These are phyloP conservation scores for Reticulascus tulasneorum DNA, from an alignment of 2,329 filamentous ascomycete species.

Conservation along the genomic window DNA sequence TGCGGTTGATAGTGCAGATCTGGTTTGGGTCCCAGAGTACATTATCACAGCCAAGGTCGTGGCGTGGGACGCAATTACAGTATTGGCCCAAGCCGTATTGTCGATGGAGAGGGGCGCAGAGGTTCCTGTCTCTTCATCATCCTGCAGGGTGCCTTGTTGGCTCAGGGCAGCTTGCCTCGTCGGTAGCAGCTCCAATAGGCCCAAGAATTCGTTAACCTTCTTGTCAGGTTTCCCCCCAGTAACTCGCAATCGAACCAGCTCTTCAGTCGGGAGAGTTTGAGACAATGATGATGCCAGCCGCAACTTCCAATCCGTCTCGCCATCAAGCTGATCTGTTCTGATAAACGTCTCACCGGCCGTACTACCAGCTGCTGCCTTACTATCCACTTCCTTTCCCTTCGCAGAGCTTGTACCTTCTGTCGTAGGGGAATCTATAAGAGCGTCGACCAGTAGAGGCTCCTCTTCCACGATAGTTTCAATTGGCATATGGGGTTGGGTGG, in stretches of 20 bases:
- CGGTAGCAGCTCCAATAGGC: conserved; percentile 74
- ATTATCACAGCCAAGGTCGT: conserved; percentile 85
- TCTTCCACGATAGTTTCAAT: conserved; percentile 19
- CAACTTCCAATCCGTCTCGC: conserved; percentile 98
- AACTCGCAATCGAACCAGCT: conserved; percentile 67
- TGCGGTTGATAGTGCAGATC: conserved; percentile 88
- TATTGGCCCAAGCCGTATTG: conserved; percentile 98
- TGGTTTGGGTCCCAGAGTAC: conserved; percentile 91
- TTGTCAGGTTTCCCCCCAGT: conserved; percentile 87
- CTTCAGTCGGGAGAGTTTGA: conserved; percentile 68
- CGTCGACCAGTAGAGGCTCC: conserved; percentile 38
- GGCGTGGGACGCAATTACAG: conserved; percentile 89
- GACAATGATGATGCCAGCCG: conserved; percentile 82
- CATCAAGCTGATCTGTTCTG: conserved; percentile 92
- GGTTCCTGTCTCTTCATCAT: conserved; percentile 35
- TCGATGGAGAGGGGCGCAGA: conserved; percentile 83
- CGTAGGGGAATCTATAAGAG: too few relatives aligned
- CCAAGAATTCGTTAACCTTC: conserved; percentile 91
- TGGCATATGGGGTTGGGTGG: conserved; percentile 22
- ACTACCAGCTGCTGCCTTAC: conserved; percentile 28
- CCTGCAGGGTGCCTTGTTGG: conserved; percentile 28
- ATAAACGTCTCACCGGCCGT: conserved; percentile 90
- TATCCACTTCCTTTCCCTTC: conserved; percentile 29
- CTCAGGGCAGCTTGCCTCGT: conserved; percentile 46
- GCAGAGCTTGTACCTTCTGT: conserved; percentile 21